Conservation (phyloP, 352 stramenopile genomes). For the Pythium graminicola region DNA sequence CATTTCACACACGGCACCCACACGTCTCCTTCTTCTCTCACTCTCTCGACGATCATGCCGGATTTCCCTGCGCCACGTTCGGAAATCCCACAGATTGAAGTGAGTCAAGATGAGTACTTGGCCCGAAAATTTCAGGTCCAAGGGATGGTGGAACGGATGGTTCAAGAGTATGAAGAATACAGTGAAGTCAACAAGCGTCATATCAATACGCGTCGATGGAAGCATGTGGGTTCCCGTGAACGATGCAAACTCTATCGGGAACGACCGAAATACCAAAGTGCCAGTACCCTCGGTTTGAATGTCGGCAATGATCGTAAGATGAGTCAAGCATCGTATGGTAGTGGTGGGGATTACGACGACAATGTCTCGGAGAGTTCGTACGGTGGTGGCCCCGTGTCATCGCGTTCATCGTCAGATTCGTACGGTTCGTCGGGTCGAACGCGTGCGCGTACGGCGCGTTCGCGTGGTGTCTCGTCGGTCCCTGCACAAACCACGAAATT, state of each 20-base stretch:
- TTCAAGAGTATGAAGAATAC: slow-evolving; percentile 27
- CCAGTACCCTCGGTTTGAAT: too few species aligned
- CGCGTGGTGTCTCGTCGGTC: not conserved
- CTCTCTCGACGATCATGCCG: slow-evolving; percentile 16
- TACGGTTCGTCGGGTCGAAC: not conserved
- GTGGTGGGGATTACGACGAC: too few species aligned
- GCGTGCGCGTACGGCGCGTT: not conserved
- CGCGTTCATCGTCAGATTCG: not conserved
- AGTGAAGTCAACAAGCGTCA: slow-evolving; percentile 21
- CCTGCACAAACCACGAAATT: not conserved
- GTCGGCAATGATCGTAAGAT: too few species aligned
- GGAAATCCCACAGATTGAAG: slow-evolving; percentile 26
- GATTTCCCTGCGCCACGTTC: slow-evolving; percentile 31
- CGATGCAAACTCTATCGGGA: slow-evolving; percentile 22
- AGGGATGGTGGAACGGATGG: slow-evolving; percentile 28
- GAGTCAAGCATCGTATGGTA: too few species aligned
- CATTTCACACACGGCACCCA: not conserved
- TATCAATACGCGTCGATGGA: slow-evolving; percentile 23
- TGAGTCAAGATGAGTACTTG: slow-evolving; percentile 17
- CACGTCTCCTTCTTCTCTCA: not conserved
- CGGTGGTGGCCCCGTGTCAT: not conserved
- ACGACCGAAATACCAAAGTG: slow-evolving; percentile 18
- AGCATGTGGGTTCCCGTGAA: slow-evolving; percentile 19
- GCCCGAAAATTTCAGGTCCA: slow-evolving; percentile 20
- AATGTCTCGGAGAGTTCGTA: slow-evolving; percentile 13